A percentile compares a stretch with the other conserved stretches of the same genome.
phyloP scores from a whole-genome alignment of 345 rosid genomes.

The Xanthoceras sorbifolium region DNA sequence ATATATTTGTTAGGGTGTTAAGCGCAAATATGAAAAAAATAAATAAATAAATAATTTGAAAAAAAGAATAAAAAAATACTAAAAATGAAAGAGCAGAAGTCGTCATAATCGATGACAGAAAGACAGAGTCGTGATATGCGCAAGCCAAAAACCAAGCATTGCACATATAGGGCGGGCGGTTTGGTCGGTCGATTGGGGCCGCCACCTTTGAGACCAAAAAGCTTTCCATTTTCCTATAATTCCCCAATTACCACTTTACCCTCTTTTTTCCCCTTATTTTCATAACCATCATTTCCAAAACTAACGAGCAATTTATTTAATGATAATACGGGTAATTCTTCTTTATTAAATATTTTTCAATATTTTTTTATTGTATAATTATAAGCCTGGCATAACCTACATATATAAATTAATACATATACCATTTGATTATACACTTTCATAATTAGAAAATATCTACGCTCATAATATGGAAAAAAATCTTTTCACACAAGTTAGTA shows the following conservation, averaged over 20 bases:
- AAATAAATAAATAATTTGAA: too few relatives aligned
- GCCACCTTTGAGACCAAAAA: conserved; percentile 46
- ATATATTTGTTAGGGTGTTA: too few relatives aligned
- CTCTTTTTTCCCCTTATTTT: conserved; percentile 6
- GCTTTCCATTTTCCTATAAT: not conserved
- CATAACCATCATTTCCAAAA: conserved; percentile 1
- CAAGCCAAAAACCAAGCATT: not conserved
- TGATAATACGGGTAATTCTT: too few relatives aligned
- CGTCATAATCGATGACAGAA: conserved; percentile 13
- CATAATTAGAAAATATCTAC: too few relatives aligned
- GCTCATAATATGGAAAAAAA: too few relatives aligned
- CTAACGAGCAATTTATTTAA: too few relatives aligned
- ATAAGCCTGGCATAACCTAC: too few relatives aligned
- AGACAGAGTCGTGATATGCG: conserved; percentile 23
- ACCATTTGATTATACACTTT: too few relatives aligned
- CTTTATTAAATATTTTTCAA: too few relatives aligned
- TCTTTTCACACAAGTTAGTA: too few relatives aligned
- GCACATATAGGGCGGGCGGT: conserved; percentile 66
- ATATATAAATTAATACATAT: too few relatives aligned
- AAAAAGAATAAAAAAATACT: not conserved
- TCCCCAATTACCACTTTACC: conserved; percentile 32
- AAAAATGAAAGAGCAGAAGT: not conserved
- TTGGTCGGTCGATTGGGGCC: conserved; percentile 68
- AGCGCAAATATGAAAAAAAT: not conserved
- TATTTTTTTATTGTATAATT: too few relatives aligned